Evolutionary conservation across 371 early-diverging fungal genomes (phyloP).

Genomic region (Mortierella polycephala): DNA sequence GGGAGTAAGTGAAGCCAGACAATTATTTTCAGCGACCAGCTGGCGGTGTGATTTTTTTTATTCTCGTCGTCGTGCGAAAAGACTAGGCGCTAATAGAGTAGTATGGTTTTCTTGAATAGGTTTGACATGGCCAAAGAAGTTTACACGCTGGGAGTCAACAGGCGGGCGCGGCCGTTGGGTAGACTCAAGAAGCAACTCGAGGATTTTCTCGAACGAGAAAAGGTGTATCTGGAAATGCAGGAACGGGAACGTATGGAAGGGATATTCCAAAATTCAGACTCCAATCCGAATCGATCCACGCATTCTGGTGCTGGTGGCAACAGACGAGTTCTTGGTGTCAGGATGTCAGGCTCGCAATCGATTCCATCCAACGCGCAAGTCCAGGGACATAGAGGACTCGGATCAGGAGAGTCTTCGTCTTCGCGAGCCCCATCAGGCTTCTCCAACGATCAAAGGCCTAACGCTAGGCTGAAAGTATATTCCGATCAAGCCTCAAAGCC

Average conservation of each 20-base stretch:
- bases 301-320: slow-evolving; percentile 2
- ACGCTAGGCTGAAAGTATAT: slow-evolving; percentile 25
- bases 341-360: slow-evolving; percentile 25
- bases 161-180: slow-evolving; percentile 63
- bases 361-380: slow-evolving; percentile 15
- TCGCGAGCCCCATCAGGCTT: slow-evolving; percentile 1
- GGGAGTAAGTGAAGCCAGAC: slow-evolving; percentile 53
- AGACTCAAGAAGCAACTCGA: slow-evolving; percentile 57
- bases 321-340: slow-evolving; percentile 19
- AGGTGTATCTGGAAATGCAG: slow-evolving; percentile 9
- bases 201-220: slow-evolving; percentile 55
- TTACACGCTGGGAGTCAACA: slow-evolving; percentile 62
- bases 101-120: slow-evolving; percentile 30
- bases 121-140: slow-evolving; percentile 65
- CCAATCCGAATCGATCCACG: neutral
- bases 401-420: slow-evolving; percentile 1
- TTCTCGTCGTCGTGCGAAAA: neutral
- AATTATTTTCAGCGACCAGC: neutral
- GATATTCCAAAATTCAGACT: slow-evolving; percentile 11
- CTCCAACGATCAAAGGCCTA: slow-evolving; percentile 18
- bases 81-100: neutral
- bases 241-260: slow-evolving; percentile 21
- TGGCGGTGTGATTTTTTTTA: too few species aligned
- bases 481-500: slow-evolving; percentile 11
- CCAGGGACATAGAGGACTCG: slow-evolving; percentile 12